Evolutionary conservation across 1,284 basidiomycete genomes (phyloP).

Genomic region (Ustilago sp.): DNA sequence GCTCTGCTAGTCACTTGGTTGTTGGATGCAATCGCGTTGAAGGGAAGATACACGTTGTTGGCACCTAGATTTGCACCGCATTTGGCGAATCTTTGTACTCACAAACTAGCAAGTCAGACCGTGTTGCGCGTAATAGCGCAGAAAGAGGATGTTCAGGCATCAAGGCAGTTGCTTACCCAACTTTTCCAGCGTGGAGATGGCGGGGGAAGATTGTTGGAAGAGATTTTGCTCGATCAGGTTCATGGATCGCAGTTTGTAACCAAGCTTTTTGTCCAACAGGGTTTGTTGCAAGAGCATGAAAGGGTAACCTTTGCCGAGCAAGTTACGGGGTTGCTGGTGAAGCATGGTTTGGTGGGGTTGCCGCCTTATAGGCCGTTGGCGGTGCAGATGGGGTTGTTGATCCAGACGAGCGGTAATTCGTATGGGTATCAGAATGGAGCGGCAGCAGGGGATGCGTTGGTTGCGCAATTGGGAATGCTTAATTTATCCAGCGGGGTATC

Average conservation of each 20-base stretch:
- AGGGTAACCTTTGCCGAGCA: conserved; percentile 79
- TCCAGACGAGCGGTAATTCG: neutral
- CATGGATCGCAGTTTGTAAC: conserved; percentile 94
- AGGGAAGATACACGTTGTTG: conserved; percentile 89
- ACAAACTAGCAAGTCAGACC: conserved; percentile 94
- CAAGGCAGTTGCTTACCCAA: conserved; percentile 63
- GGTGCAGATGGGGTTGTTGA: conserved; percentile 84
- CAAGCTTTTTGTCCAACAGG: conserved; percentile 80
- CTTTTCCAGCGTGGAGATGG: conserved; percentile 73
- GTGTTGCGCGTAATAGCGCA: conserved; percentile 77
- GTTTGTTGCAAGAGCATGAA: conserved; percentile 75
- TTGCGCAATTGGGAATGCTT: conserved; percentile 17
- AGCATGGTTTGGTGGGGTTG: conserved; percentile 58
- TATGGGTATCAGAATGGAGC: neutral
- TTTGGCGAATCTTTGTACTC: conserved; percentile 93
- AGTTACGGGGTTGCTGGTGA: conserved; percentile 53
- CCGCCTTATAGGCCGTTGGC: conserved; percentile 86
- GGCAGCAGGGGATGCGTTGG: neutral
- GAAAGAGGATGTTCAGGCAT: conserved; percentile 65
- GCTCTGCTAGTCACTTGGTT: conserved; percentile 95
- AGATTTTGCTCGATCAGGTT: conserved; percentile 77
- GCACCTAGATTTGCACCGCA: conserved; percentile 96
- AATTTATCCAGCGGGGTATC: neutral
- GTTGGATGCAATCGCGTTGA: conserved; percentile 90
- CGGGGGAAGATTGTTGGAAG: conserved; percentile 81